A percentile compares a stretch with the other conserved stretches of the same genome.
Evolutionary conservation across 1,284 basidiomycete genomes (phyloP).

Genomic region (Papiliotrema flavescens): DNA sequence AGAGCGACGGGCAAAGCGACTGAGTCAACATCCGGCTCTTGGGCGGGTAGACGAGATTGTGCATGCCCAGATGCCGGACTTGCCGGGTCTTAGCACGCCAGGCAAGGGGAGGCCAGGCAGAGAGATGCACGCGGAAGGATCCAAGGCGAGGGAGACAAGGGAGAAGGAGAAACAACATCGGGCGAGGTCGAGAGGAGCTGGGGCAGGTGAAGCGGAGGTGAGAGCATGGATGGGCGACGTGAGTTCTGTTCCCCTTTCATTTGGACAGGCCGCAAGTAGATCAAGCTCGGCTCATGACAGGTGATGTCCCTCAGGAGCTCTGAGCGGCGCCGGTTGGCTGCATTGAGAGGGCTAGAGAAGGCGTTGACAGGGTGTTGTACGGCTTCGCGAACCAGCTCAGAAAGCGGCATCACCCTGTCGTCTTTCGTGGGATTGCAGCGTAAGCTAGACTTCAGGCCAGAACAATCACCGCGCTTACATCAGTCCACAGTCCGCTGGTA

Average conservation of each 20-base stretch:
- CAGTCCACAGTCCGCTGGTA: conserved; percentile 33
- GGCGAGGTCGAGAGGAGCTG: background rate
- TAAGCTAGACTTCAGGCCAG: background rate
- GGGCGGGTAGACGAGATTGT: conserved; percentile 2
- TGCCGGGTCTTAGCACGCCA: conserved; percentile 10
- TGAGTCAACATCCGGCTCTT: conserved; percentile 11
- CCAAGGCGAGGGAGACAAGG: background rate
- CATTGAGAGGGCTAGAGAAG: conserved; percentile 23
- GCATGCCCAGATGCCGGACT: conserved; percentile 3
- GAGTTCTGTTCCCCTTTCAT: conserved; percentile 6
- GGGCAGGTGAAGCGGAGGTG: conserved; percentile 10
- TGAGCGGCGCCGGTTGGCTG: conserved; percentile 20
- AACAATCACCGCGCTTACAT: background rate
- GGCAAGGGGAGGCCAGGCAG: background rate
- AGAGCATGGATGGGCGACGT: conserved; percentile 29
- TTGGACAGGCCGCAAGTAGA: no score
- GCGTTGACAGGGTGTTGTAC: conserved; percentile 14
- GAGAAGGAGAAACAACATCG: background rate
- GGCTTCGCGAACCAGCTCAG: background rate
- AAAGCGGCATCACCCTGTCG: background rate
- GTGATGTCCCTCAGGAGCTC: conserved; percentile 24
- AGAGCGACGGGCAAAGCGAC: background rate
- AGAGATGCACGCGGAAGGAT: background rate
- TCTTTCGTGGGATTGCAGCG: background rate
- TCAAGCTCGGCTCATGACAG: background rate